Evolutionary conservation across 805 yeast genomes (phyloP), one percentile per base, ranked within the genome.

Genomic region (Starmerella sirachaensis): DNA sequence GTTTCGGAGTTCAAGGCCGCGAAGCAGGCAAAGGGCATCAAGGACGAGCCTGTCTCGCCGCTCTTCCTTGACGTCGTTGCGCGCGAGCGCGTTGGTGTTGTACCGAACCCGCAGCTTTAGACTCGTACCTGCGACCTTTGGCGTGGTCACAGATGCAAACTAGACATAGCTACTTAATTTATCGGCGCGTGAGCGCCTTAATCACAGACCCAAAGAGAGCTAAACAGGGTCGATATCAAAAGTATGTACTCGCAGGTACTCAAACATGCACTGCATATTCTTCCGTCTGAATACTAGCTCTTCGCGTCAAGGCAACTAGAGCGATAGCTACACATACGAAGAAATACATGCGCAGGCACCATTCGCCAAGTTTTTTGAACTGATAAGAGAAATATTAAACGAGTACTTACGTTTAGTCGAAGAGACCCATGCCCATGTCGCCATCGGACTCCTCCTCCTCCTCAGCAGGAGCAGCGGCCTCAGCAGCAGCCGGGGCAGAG

Each of bases 381-480:
- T n/a, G n/a, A n/a, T n/a, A n/a, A n/a, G n/a, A n/a, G n/a, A n/a
- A n/a, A n/a, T n/a, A n/a, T n/a, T n/a, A n/a, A n/a, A n/a, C n/a
- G n/a, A n/a, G n/a, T n/a, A n/a, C n/a, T 55, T 59, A 28, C 39
- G 31, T n/a, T 74, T 88, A 88, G 75, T 85, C 98, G 77, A 88
- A 88, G 67, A 88, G 74, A 73, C 95, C 53, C 95, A 88, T 84
- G 75, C 84, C 67, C 40, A 50, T 59, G 51, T 71, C 81, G 47
- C 68, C 72, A 50, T 65, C 68, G 48, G 64, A 72, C 56, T 68
- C 80, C 52, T 72, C 91, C 54, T 71, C 85, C 54, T 68, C 83
- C 58, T 68, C 93, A 43, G 68, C 86, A 37, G 72, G 81, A 50
- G 76, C 83, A 43, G 70, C 85, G 50, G 71, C 83, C 45, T 69